These are phyloP conservation scores for Acrocalymma vagum DNA, from an alignment of 2,329 filamentous ascomycete genomes.

Conservation along the genomic window DNA sequence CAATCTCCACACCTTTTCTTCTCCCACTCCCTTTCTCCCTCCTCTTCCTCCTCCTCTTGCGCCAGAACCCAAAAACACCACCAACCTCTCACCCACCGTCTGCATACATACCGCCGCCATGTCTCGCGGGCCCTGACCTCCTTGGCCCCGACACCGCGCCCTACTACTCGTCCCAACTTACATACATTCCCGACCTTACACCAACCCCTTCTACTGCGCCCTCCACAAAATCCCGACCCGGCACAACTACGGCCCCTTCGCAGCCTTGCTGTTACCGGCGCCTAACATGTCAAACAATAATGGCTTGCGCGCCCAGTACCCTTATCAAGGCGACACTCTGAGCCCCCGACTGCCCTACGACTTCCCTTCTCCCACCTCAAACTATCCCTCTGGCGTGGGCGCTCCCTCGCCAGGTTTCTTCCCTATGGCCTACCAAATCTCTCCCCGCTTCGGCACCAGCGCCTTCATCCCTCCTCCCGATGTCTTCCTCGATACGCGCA, in stretches of 20 bases:
- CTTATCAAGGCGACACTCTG: constrained; percentile 39
- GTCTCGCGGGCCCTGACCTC: no score
- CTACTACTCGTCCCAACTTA: no score
- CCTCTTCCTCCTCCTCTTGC: no score
- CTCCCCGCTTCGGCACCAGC: constrained; percentile 44
- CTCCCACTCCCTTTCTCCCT: no score
- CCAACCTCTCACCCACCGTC: no score
- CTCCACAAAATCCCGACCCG: constrained; percentile 20
- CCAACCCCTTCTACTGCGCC: constrained; percentile 28
- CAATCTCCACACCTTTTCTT: no score
- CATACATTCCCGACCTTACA: constrained; percentile 34
- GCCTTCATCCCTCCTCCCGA: constrained; percentile 49
- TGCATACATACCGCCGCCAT: no score
- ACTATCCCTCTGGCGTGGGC: constrained; percentile 45
- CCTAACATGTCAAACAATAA: constrained; percentile 37
- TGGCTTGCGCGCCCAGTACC: constrained; percentile 45
- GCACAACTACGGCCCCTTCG: neutral
- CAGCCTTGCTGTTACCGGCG: constrained; percentile 12
- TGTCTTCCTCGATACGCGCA: constrained; percentile 43
- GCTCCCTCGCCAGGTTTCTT: constrained; percentile 43
- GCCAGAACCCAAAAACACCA: no score
- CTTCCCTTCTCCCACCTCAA: constrained; percentile 48
- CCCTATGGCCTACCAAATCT: constrained; percentile 47
- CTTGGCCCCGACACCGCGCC: no score
- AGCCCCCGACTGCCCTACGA: constrained; percentile 44